Evolutionary conservation across 768 basidiomycete species (phyloP), one percentile per base, ranked within the genome.

Genomic region (Suillus ampliporus): DNA sequence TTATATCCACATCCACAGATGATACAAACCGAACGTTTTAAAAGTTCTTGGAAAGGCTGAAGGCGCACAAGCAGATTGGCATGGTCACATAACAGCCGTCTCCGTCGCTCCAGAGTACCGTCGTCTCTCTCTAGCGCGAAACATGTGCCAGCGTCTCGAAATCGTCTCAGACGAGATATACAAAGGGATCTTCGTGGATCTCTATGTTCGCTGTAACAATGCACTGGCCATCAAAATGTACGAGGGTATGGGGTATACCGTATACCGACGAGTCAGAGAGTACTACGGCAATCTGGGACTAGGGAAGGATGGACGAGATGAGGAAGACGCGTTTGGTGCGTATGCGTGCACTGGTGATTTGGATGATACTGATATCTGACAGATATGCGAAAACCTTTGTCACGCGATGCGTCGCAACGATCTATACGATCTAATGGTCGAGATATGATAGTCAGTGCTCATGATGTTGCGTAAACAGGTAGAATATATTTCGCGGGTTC

Each of bases 31-130:
- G 38, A 40, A 43, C 62, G 4, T 61, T 58, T 43, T 21, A 40
- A 46, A 69, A 98, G 97, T 98, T 68, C 82, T 99, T 57, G 95
- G 95, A 28, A 99, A 99, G 71, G 94, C 95, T 1, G 95, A 97
- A 75, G 95, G 95, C 2, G 65, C 75, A 6, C 80, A 81, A 0
- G 62, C 76, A 1, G 95, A 96, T 69, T 94, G 91, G 88, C 94
- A 95, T 70, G 97, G 95, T 0, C 97, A 99, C 71, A 89, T 99
- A 69, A 98, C 97, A 1, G 96, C 96, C 0, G 81, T 99, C 56
- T 94, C 95, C 6, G 95, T 99, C 60, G 92, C 95, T 0, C 97
- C 97, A 14, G 89, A 93, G 69, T 97, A 94, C 76, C 91, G 97
- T 46, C 89, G 92, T 3, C 84, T 98, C 3, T 87, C 88, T 1